Evolutionary conservation across 805 yeast genomes (phyloP).

Genomic region (Clavispora carvajalis): DNA sequence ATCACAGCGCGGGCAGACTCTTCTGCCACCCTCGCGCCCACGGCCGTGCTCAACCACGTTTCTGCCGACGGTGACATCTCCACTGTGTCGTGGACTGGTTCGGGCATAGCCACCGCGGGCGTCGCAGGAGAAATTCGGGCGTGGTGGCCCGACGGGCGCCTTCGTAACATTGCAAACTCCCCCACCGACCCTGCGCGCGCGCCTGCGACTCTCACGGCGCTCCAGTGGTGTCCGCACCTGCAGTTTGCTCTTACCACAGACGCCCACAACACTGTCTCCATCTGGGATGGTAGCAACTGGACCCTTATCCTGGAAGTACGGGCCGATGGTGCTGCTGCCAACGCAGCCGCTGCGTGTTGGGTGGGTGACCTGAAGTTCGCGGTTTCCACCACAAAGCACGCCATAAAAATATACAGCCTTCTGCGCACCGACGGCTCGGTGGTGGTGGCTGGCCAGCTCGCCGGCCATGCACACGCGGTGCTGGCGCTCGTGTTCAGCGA

Average conservation of each 20-base stretch:
- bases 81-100: conserved; percentile 57
- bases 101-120: conserved; percentile 59
- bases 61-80: conserved; percentile 20
- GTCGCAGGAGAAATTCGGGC: conserved; percentile 69
- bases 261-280: conserved; percentile 29
- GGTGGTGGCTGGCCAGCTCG: conserved; percentile 26
- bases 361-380: conserved; percentile 64
- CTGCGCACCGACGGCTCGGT: conserved; percentile 9
- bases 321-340: conserved; percentile 9
- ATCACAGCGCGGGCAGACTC: no score
- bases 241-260: conserved; percentile 57
- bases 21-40: no score
- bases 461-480: conserved; percentile 63
- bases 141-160: conserved; percentile 71
- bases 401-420: conserved; percentile 51
- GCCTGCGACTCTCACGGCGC: conserved; percentile 40
- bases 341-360: conserved; percentile 61
- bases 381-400: conserved; percentile 54
- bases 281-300: conserved; percentile 59
- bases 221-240: conserved; percentile 59
- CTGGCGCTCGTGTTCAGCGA: conserved; percentile 52
- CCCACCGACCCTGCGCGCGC: conserved; percentile 8
- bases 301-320: conserved; percentile 29
- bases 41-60: conserved; percentile 32
- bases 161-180: conserved; percentile 43